Conservation (phyloP, 2,329 filamentous ascomycete species). For the Macrophomina tecta region DNA sequence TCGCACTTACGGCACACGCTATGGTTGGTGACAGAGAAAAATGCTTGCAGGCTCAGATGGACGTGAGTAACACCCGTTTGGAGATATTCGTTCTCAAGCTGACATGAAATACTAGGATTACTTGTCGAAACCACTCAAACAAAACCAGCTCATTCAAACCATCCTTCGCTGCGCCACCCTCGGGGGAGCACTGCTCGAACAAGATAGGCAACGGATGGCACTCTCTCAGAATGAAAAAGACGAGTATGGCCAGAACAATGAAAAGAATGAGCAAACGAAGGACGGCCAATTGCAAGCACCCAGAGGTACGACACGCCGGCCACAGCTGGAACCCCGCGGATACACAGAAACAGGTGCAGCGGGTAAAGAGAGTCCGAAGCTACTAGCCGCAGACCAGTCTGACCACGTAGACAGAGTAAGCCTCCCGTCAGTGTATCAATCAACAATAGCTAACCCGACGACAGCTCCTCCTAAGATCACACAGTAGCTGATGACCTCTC, state of each 20-base stretch:
- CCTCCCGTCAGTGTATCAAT: slow-evolving; percentile 32
- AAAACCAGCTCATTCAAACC: slow-evolving; percentile 96
- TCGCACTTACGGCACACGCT: slow-evolving; percentile 94
- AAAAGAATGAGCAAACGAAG: slow-evolving; percentile 31
- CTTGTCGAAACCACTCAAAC: slow-evolving; percentile 92
- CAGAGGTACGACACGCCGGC: slow-evolving; percentile 48
- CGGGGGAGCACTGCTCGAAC: slow-evolving; percentile 80
- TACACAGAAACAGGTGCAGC: slow-evolving; percentile 72
- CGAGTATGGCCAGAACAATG: slow-evolving; percentile 31
- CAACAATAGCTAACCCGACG: slow-evolving; percentile 21
- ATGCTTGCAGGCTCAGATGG: slow-evolving; percentile 98
- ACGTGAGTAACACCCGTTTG: slow-evolving; percentile 51
- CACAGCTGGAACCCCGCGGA: slow-evolving; percentile 66
- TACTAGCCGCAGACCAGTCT: slow-evolving; percentile 65
- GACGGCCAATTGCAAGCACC: slow-evolving; percentile 30
- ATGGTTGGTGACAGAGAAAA: slow-evolving; percentile 99
- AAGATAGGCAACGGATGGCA: slow-evolving; percentile 62
- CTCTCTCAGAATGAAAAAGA: slow-evolving; percentile 30
- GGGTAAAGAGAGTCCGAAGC: slow-evolving; percentile 67
- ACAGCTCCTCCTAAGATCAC: slow-evolving; percentile 55
- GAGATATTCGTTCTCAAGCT: slow-evolving; percentile 15
- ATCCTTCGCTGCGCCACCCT: slow-evolving; percentile 96
- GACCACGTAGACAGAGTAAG: slow-evolving; percentile 66
- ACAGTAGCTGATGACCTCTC: slow-evolving; percentile 51
- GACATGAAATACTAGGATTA: slow-evolving; percentile 67